Evolutionary conservation across 768 basidiomycete genomes (phyloP), one percentile per base, ranked within the genome.

Genomic region (Pholiota conissans): DNA sequence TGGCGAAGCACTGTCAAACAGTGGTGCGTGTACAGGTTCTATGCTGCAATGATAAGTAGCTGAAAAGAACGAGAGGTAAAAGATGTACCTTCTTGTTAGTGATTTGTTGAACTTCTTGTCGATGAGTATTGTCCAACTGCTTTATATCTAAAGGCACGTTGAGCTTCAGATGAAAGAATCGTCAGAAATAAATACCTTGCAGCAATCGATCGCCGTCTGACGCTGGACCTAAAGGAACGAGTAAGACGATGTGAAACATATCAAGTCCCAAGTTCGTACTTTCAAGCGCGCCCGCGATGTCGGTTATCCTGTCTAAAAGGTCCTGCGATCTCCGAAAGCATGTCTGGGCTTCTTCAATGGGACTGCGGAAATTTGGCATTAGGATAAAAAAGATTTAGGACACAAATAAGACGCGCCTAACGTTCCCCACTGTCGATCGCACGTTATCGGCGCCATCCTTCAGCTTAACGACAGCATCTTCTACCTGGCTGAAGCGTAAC

Each of bases 21-120:
- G 65, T 86, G 84, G 49, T 82, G 82, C 1, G 89, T 91, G 64
- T 85, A 89, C 5, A 81, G 74, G 64, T 93, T 93, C 89, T 93
- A 59, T 58, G 57, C 66, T 69, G 60, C 26, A 52, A 53, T 60
- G 53, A 62, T 73, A 49, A 74, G 67, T 60, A 32, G 13, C 27
- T 11, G 16, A 60, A 64, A 50, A 59, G 16, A 40, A n/a, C 14
- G 45, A 7, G 1, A 47, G 51, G 30, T 18, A 32, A n/a, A 30
- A 32, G 27, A 62, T 60, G 42, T 67, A 86, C 85, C 75, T 86
- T 87, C 35, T 80, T 70, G 49, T 81, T 75, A 0, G 81, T 77
- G 18, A 88, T 79, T 39, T 78, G 72, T 52, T 79, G 79, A 6
- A 90, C 73, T 67, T 91, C 88, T 52, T 77, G 73, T 26, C 90